A percentile compares a stretch with the other conserved stretches of the same genome.
phyloP scores from a whole-genome alignment of 768 basidiomycete genomes.

The Trametes villosa region DNA sequence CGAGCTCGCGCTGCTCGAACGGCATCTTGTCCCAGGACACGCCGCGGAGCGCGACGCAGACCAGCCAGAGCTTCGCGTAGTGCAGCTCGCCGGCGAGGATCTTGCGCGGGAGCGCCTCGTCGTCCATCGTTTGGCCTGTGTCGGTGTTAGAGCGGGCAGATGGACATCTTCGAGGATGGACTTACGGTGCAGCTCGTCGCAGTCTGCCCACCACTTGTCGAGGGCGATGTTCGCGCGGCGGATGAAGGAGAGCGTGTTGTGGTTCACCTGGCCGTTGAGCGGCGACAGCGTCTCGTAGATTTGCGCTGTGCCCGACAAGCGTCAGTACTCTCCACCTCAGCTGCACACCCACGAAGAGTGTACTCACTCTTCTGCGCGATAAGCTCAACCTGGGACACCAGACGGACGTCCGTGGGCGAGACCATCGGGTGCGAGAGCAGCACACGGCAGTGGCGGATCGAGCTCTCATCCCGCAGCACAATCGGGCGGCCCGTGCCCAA shows the following conservation, averaged over 20 bases:
- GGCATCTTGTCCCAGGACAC: constrained; percentile 97
- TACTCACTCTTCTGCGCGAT: constrained; percentile 86
- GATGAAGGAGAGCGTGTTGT: constrained; percentile 84
- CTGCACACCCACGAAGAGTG: not conserved
- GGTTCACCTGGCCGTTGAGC: constrained; percentile 84
- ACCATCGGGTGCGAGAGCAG: constrained; percentile 85
- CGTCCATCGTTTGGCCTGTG: constrained; percentile 78
- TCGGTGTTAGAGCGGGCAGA: not conserved
- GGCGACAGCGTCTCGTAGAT: constrained; percentile 91
- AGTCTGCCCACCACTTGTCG: constrained; percentile 91
- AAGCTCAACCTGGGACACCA: constrained; percentile 87
- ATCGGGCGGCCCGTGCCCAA: constrained; percentile 91
- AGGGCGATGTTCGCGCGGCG: constrained; percentile 84
- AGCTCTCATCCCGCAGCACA: constrained; percentile 86
- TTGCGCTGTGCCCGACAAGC: constrained; percentile 61
- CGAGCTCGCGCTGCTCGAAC: constrained; percentile 91
- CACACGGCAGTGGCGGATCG: constrained; percentile 82
- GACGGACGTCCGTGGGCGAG: constrained; percentile 86
- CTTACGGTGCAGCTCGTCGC: constrained; percentile 82
- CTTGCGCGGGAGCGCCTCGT: constrained; percentile 83
- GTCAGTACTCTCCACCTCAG: not conserved
- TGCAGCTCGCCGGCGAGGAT: constrained; percentile 87
- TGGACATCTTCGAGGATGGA: constrained; percentile 13
- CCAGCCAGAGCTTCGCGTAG: constrained; percentile 94
- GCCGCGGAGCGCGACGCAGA: constrained; percentile 89